Evolutionary conservation across 139 green algal genomes (phyloP).

Genomic region (Volvox africanus): DNA sequence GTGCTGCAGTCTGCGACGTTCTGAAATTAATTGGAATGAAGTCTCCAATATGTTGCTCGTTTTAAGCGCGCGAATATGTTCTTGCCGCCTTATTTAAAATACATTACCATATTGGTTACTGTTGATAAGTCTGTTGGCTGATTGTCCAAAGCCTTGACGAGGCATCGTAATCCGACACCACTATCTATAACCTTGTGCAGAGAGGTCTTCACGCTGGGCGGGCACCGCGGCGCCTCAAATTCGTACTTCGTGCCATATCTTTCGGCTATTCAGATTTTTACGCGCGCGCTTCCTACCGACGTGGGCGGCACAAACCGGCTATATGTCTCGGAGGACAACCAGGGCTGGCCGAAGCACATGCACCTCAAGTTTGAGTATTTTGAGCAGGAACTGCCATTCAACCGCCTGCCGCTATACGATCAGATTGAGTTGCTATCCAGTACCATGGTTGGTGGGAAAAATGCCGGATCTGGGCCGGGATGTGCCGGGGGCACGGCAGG

Average conservation of each 20-base stretch:
- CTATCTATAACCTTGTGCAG: background rate
- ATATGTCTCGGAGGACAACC: constrained; percentile 61
- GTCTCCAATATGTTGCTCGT: too few relatives aligned
- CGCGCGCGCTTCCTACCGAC: constrained; percentile 48
- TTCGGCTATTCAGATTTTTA: constrained; percentile 84
- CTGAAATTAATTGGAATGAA: too few relatives aligned
- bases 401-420: constrained; percentile 71
- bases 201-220: constrained; percentile 64
- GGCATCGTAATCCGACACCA: too few relatives aligned
- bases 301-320: constrained; percentile 50
- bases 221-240: constrained; percentile 69
- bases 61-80: too few relatives aligned
- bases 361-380: constrained; percentile 75
- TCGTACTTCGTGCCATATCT: constrained; percentile 87
- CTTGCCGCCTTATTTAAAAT: too few relatives aligned
- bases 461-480: background rate
- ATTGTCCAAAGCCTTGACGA: too few relatives aligned
- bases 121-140: too few relatives aligned
- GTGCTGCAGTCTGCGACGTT: background rate
- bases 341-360: constrained; percentile 78
- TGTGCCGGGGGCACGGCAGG: background rate
- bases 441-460: background rate
- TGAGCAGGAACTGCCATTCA: constrained; percentile 77
- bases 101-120: too few relatives aligned
- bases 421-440: constrained; percentile 65